Conservation (phyloP, 2,329 filamentous ascomycete species). For the Pyricularia pennisetigena region DNA sequence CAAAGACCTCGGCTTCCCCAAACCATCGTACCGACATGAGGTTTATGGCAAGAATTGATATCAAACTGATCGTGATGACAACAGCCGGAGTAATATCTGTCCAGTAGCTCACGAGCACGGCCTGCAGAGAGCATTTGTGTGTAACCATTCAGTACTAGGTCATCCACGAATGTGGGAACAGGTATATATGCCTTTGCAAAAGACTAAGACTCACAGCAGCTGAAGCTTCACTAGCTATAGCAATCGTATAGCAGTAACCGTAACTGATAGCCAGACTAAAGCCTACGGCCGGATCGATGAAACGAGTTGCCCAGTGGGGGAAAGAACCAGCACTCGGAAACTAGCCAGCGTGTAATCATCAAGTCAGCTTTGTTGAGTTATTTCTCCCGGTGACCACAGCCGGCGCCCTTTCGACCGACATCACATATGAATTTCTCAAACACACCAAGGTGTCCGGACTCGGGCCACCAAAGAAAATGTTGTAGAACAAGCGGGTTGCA, state of each 20-base stretch:
- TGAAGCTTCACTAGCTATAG: neutral
- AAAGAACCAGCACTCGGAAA: constrained; percentile 1
- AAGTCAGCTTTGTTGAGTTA: neutral
- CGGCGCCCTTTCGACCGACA: neutral
- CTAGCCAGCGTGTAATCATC: neutral
- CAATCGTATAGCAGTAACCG: constrained; percentile 3
- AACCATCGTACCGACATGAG: neutral
- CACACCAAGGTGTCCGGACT: neutral
- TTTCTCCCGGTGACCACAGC: neutral
- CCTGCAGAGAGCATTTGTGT: neutral
- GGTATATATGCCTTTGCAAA: neutral
- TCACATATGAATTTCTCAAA: neutral
- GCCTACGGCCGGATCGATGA: constrained; percentile 2
- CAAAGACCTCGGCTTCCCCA: constrained; percentile 2
- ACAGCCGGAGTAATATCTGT: neutral
- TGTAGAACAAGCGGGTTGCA: neutral
- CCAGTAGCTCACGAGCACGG: neutral
- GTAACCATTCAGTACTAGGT: neutral
- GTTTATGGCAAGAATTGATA: neutral
- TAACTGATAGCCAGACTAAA: constrained; percentile 1
- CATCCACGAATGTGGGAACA: neutral
- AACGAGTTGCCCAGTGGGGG: constrained; percentile 2
- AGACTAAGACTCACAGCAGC: neutral
- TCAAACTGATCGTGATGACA: neutral
- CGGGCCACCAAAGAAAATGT: neutral